Evolutionary conservation across 148 eudicot species (phyloP).

Genomic region (Nyssa sinensis): DNA sequence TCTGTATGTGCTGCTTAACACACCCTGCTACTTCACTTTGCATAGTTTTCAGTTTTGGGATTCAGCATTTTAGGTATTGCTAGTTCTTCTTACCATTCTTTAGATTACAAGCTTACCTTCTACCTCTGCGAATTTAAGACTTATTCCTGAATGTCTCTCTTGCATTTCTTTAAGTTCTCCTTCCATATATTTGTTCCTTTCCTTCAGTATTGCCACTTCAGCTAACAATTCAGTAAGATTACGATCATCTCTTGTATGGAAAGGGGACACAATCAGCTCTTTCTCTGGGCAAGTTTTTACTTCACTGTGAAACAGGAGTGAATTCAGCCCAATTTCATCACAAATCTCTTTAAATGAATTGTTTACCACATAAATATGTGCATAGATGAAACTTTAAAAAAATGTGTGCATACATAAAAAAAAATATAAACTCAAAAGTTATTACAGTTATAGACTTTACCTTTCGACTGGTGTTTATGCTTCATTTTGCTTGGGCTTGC

Average conservation of each 20-base stretch:
- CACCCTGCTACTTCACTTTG: neutral
- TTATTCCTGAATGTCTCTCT: conserved; percentile 86
- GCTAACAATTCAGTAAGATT: conserved; percentile 31
- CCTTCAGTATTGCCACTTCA: conserved; percentile 59
- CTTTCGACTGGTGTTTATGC: conserved; percentile 36
- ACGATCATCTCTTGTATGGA: conserved; percentile 20
- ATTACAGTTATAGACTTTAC: conserved; percentile 25
- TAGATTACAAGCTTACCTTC: conserved; percentile 90
- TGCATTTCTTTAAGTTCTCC: conserved; percentile 84
- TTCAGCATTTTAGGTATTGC: neutral
- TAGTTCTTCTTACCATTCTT: conserved; percentile 62
- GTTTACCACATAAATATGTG: neutral
- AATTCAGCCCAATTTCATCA: neutral
- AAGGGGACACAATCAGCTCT: conserved; percentile 8
- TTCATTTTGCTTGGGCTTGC: conserved; percentile 31
- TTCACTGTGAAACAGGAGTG: conserved; percentile 3
- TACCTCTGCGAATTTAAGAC: conserved; percentile 96
- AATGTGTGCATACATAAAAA: too few relatives aligned
- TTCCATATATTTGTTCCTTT: conserved; percentile 68
- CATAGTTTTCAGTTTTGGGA: neutral
- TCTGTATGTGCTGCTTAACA: neutral
- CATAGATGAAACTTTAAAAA: neutral
- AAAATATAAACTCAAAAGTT: too few relatives aligned
- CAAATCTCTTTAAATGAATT: neutral
- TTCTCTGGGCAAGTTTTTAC: conserved; percentile 15